A percentile compares a stretch with the other conserved stretches of the same genome.
These are phyloP conservation scores for Musa beccarii DNA, from an alignment of 176 grass and related monocot genomes.

Conservation along the genomic window DNA sequence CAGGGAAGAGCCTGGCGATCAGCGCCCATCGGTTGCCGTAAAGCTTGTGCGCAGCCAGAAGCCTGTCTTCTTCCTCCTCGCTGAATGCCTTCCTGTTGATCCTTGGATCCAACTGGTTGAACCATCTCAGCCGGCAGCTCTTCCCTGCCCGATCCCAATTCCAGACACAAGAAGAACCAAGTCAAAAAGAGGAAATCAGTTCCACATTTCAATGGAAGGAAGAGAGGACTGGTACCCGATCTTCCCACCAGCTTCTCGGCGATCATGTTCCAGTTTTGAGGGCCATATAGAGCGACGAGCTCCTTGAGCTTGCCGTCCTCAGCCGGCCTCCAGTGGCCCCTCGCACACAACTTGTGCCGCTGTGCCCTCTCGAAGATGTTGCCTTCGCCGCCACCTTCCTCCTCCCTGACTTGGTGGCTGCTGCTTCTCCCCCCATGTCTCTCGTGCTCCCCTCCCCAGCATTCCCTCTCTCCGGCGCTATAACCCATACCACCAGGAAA, in stretches of 20 bases:
- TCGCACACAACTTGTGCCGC: not conserved
- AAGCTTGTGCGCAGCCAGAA: conserved; percentile 13
- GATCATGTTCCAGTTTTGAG: conserved; percentile 18
- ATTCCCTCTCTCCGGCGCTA: conserved; percentile 1
- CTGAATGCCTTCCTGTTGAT: conserved; percentile 17
- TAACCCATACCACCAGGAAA: not conserved
- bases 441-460: not conserved
- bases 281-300: conserved; percentile 8
- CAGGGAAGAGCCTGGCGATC: conserved; percentile 16
- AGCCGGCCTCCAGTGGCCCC: conserved; percentile 18
- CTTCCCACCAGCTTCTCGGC: conserved; percentile 14
- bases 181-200: not conserved
- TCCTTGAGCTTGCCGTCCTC: conserved; percentile 18
- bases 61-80: conserved; percentile 16
- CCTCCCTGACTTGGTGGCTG: no score
- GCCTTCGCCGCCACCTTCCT: not conserved
- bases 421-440: not conserved
- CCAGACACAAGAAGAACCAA: not conserved
- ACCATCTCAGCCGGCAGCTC: conserved; percentile 22
- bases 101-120: conserved; percentile 17
- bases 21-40: conserved; percentile 18
- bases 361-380: not conserved
- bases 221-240: not conserved
- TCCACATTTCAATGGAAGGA: no score
- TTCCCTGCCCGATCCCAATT: conserved; percentile 9